Evolutionary conservation across 1,284 basidiomycete species (phyloP).

Genomic region (Meira miltonrushii): DNA sequence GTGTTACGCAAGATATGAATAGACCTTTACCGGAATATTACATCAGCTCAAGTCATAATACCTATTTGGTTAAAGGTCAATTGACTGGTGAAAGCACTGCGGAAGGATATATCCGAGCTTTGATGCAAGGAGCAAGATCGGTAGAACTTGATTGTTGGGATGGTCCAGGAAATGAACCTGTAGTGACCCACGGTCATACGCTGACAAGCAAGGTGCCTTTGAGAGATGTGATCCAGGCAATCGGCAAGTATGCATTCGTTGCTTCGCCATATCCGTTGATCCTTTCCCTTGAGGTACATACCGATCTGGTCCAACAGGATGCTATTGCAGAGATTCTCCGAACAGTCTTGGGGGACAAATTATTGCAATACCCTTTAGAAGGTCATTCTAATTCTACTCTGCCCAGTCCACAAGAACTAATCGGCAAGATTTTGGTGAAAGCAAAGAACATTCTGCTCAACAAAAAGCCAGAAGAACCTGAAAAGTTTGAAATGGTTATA

Average conservation of each 20-base stretch:
- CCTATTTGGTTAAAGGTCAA: conserved; percentile 91
- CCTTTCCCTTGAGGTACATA: conserved; percentile 90
- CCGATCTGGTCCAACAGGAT: conserved; percentile 74
- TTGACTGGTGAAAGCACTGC: conserved; percentile 87
- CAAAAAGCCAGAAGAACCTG: background rate
- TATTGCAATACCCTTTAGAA: conserved; percentile 53
- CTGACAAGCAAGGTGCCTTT: conserved; percentile 80
- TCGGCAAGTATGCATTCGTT: conserved; percentile 87
- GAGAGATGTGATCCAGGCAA: conserved; percentile 77
- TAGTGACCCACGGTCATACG: conserved; percentile 80
- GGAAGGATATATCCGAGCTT: conserved; percentile 89
- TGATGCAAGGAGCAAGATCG: conserved; percentile 82
- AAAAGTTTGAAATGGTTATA: background rate
- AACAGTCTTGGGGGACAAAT: conserved; percentile 69
- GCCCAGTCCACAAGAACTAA: conserved; percentile 83
- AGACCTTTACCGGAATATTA: conserved; percentile 80
- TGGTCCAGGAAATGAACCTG: conserved; percentile 60
- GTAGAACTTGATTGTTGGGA: conserved; percentile 86
- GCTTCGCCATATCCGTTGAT: conserved; percentile 90
- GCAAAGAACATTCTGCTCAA: conserved; percentile 30
- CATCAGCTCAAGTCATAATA: conserved; percentile 93
- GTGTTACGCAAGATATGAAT: conserved; percentile 64
- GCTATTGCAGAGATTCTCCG: conserved; percentile 72
- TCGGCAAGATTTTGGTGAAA: conserved; percentile 78
- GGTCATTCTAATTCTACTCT: conserved; percentile 52